Evolutionary conservation across 345 rosid genomes (phyloP).

Genomic region (Toxicodendron radicans): DNA sequence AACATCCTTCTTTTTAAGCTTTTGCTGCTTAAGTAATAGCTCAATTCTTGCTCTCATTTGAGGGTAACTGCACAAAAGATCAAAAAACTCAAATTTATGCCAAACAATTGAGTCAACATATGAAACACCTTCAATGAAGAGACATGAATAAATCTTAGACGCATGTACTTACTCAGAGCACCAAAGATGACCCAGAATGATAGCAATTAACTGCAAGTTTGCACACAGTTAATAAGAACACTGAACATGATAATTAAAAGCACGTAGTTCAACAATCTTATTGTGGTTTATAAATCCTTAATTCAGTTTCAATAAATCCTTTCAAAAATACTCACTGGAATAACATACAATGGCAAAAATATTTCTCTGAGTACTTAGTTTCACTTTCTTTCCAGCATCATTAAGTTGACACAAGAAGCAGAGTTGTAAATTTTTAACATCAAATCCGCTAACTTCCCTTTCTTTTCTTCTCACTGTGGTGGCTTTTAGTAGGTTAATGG

Average conservation of each 20-base stretch:
- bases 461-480: no score
- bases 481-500: no score
- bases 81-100: background rate
- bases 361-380: no score
- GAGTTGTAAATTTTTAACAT: background rate
- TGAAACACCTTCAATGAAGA: constrained; percentile 12
- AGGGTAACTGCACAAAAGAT: constrained; percentile 49
- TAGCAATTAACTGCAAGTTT: constrained; percentile 71
- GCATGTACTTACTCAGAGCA: constrained; percentile 80
- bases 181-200: constrained; percentile 92
- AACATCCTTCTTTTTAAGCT: constrained; percentile 69
- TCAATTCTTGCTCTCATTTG: constrained; percentile 85
- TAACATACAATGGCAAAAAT: background rate
- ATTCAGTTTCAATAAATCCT: background rate
- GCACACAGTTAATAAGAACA: constrained; percentile 9
- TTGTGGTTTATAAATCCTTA: background rate
- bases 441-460: background rate
- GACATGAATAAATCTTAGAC: background rate
- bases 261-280: background rate
- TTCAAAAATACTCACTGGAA: background rate
- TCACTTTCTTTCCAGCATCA: background rate
- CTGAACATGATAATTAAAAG: background rate
- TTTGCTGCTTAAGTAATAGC: constrained; percentile 86
- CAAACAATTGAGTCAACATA: constrained; percentile 1
- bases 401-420: background rate